Evolutionary conservation across 2,329 filamentous ascomycete species (phyloP), one percentile per base, ranked within the genome.

Genomic region (Chrysoporthe deuterocubensis): DNA sequence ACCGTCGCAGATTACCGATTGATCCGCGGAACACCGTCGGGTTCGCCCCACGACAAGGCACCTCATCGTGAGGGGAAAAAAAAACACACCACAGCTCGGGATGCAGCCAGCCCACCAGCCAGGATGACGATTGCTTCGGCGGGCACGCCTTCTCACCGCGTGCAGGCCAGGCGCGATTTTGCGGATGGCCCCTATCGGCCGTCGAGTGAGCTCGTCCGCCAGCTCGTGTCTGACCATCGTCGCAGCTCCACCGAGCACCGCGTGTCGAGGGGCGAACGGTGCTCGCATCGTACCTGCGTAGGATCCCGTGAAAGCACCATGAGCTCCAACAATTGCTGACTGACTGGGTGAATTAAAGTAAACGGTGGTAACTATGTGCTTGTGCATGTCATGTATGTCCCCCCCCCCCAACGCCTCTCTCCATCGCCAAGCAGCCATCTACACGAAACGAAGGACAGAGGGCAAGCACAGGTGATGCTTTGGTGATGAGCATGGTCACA

Each of bases 1-100:
- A 9, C 8, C 16, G 34, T 42, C 56, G 56, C 37, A 59, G 56
- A 59, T 44, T 59, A 59, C 56, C 56, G 56, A n/a, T 59, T 59
- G 13, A 13, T n/a, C 56, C 16, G 56, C 37, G 14, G n/a, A 59
- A 32, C 56, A n/a, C 34, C 37, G 18, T 6, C 9, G 8, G 32
- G 14, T n/a, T n/a, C 34, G 37, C 44, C 44, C 14, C 16, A 18
- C 16, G 44, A 46, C 44, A 46, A 46, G 13, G 44, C 44, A 46
- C 18, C 44, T 46, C 44, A 46, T 46, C 44, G 44, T 46, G 44
- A 46, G 1, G 16, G 14, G 3, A n/a, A 46, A 18, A 26, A 26
- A 26, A 26, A 26, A 26, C 26, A 26, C 5, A 18, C 3, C 14
- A 18, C 14, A 46, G 44, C 16, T 46, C 16, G 13, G 16, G 44